Evolutionary conservation across 2,329 filamentous ascomycete genomes (phyloP).

Genomic region (Aspergillus udagawae): DNA sequence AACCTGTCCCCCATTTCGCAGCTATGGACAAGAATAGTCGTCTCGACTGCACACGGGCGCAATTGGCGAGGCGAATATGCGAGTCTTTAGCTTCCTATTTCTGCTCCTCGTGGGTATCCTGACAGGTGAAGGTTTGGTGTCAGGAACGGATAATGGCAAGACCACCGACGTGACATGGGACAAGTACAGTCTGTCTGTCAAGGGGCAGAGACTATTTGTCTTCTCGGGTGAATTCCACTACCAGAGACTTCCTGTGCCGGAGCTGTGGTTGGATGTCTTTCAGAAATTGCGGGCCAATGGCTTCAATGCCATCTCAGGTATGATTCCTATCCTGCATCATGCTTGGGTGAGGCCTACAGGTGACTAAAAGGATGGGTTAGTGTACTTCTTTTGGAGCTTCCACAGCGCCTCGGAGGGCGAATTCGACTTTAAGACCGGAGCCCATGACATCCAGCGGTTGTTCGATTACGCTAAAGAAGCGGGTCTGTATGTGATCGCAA

Average conservation of each 20-base stretch:
- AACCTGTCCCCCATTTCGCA: background rate
- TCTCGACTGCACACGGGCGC: background rate
- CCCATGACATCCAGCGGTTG: constrained; percentile 49
- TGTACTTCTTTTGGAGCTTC: constrained; percentile 31
- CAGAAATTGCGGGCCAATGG: constrained; percentile 53
- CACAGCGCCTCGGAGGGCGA: constrained; percentile 23
- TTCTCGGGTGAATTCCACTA: constrained; percentile 54
- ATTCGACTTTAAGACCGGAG: constrained; percentile 50
- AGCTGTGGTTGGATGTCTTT: constrained; percentile 53
- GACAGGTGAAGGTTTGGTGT: constrained; percentile 3
- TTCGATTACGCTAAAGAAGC: constrained; percentile 51
- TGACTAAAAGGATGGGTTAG: constrained; percentile 1
- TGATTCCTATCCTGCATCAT: constrained; percentile 1
- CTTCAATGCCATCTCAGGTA: constrained; percentile 49
- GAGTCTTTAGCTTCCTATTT: constrained; percentile 13
- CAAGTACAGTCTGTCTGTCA: constrained; percentile 48
- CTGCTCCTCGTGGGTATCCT: constrained; percentile 12
- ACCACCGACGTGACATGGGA: constrained; percentile 50
- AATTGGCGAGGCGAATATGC: constrained; percentile 11
- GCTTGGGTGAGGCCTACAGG: background rate
- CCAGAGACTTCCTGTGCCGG: constrained; percentile 50
- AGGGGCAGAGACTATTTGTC: constrained; percentile 47
- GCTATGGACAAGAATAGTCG: background rate
- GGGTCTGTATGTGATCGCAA: constrained; percentile 50
- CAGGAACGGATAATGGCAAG: constrained; percentile 39